Evolutionary conservation across 306 rosid genomes (phyloP), one percentile per base, ranked within the genome.

Genomic region (Cucumis melo): DNA sequence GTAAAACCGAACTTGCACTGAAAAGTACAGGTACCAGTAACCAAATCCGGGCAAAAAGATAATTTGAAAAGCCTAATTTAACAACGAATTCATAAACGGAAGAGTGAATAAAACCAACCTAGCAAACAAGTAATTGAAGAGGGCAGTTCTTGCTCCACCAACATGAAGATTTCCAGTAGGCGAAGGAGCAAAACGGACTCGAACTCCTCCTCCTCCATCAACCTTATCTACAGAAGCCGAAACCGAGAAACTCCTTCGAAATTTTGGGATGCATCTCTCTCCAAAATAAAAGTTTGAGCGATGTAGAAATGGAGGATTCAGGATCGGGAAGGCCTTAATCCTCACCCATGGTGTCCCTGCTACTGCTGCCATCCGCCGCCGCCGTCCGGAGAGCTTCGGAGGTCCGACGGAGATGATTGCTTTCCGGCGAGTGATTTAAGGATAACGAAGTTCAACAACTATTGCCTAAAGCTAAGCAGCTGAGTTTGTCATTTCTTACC

Each of bases 161-260:
- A 94, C 97, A 10, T 94, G 97, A n/a, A 94, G 96, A 60, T 94
- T 94, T 51, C 99, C 97, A 3, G 97, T 92, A 1, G 99, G 97
- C 61, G 99, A 94, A 63, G 99, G 99, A 55, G 96, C 99, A 75
- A 94, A 92, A 32, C 97, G 96, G 48, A 94, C 99, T 15, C 99
- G 95, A 56, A 94, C 92, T 54, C 75, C 86, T 24, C 75, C 86
- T 24, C 75, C 89, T 4, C 73, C 90, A 1, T 73, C 72, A 3
- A 60, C 55, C 32, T 79, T 70, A 12, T 80, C 62, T 12, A 65
- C 72, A 16, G 84, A 67, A 4, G 88, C 97, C 20, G 88, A 82
- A 67, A 90, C 87, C 17, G 97, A 85, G 32, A 92, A 90, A 76
- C 71, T 68, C n/a, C 89, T 72, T 53, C 77, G 67, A 76, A 83